Percentiles rank a stretch among this genome's conserved stretches.
Evolutionary conservation across 495 filamentous ascomycete genomes (phyloP).

Genomic region (Talaromyces wortmannii): DNA sequence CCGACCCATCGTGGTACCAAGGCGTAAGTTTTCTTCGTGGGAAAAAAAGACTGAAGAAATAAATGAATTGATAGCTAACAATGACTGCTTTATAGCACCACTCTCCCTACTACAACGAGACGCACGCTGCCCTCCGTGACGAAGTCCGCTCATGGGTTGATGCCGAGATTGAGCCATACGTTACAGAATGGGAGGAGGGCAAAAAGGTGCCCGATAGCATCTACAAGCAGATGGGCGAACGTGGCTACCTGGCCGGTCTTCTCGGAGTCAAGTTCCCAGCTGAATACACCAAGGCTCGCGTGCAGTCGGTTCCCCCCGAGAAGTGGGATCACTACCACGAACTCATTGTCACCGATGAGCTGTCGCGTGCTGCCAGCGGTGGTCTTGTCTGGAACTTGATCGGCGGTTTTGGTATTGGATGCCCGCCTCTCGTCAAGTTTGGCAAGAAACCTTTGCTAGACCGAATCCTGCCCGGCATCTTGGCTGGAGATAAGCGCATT

Average conservation of each 20-base stretch:
- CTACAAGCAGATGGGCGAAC: constrained; percentile 91
- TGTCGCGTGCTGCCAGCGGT: constrained; percentile 80
- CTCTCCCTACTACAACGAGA: constrained; percentile 92
- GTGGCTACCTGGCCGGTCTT: constrained; percentile 86
- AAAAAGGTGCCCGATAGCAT: constrained; percentile 80
- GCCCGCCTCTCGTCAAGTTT: constrained; percentile 86
- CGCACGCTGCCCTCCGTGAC: constrained; percentile 80
- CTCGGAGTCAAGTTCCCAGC: constrained; percentile 73
- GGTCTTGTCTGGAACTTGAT: constrained; percentile 98
- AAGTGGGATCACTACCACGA: constrained; percentile 99
- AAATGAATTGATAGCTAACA: constrained; percentile 5
- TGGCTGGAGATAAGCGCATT: constrained; percentile 91
- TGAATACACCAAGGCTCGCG: constrained; percentile 59
- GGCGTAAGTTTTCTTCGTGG: constrained; percentile 53
- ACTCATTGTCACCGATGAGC: constrained; percentile 87
- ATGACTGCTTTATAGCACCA: constrained; percentile 56
- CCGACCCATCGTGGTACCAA: constrained; percentile 94
- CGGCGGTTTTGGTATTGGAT: constrained; percentile 90
- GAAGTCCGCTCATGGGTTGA: constrained; percentile 93
- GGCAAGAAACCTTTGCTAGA: constrained; percentile 88
- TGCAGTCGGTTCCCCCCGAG: constrained; percentile 74
- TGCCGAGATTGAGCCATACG: constrained; percentile 79
- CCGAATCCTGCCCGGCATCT: constrained; percentile 72
- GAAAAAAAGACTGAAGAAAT: neutral
- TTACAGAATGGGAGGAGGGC: constrained; percentile 94